phyloP scores from a whole-genome alignment of 2,329 filamentous ascomycete genomes.

The Paecilomyces formosus region DNA sequence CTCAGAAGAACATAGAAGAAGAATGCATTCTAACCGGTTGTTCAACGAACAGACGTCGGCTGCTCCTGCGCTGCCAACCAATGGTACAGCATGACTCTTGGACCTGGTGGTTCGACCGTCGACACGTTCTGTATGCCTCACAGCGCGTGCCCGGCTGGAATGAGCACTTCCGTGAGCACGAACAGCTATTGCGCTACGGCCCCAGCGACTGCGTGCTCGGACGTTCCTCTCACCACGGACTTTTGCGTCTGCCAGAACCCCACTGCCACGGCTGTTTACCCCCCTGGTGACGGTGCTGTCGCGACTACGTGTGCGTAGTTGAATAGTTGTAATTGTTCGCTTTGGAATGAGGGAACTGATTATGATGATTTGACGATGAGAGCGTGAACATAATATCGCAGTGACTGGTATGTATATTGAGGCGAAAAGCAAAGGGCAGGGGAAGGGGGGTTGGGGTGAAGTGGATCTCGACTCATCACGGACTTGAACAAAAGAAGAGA shows the following conservation, averaged over 20 bases:
- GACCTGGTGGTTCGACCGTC: constrained; percentile 2
- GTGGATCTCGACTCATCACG: background rate
- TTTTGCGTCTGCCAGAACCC: constrained; percentile 11
- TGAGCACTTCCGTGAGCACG: constrained; percentile 13
- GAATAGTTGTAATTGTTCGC: background rate
- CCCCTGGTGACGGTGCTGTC: constrained; percentile 8
- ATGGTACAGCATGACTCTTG: constrained; percentile 15
- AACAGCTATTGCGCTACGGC: constrained; percentile 15
- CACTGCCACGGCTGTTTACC: constrained; percentile 13
- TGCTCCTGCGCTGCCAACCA: constrained; percentile 15
- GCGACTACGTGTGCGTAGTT: constrained; percentile 12
- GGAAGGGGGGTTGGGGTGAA: too few species aligned
- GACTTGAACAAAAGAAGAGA: too few species aligned
- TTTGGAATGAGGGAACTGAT: background rate
- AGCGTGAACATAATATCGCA: background rate
- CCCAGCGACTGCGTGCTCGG: constrained; percentile 4
- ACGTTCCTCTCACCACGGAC: constrained; percentile 5
- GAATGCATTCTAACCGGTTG: background rate
- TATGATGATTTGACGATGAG: background rate
- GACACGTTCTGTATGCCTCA: constrained; percentile 19
- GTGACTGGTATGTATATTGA: background rate
- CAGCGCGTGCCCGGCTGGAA: constrained; percentile 14
- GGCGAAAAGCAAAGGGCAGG: background rate
- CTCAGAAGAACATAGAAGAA: background rate
- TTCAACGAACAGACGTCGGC: constrained; percentile 5